phyloP scores from a whole-genome alignment of 805 yeast species.

The Metschnikowia noctiluminum region DNA sequence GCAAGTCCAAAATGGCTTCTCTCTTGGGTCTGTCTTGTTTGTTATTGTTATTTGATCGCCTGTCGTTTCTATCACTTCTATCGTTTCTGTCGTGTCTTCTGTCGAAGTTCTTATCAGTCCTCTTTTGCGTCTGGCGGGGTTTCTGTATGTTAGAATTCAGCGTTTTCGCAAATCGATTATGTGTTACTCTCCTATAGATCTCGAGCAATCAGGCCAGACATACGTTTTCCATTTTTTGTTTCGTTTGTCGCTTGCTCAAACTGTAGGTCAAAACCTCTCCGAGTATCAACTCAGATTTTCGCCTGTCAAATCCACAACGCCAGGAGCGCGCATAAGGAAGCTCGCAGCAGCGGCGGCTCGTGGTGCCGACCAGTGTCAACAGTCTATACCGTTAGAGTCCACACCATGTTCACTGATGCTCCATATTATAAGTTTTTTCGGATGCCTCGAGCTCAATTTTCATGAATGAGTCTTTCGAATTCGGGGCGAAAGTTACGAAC shows the following conservation, averaged over 20 bases:
- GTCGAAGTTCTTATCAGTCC: conserved; percentile 10
- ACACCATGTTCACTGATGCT: too few relatives aligned
- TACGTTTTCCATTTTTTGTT: conserved; percentile 17
- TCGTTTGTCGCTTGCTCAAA: background rate
- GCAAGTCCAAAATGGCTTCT: conserved; percentile 82
- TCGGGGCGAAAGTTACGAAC: too few relatives aligned
- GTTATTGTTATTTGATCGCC: conserved; percentile 6
- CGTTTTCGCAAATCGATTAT: too few relatives aligned
- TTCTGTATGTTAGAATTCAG: background rate
- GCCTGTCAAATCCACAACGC: background rate
- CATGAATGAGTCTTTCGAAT: too few relatives aligned
- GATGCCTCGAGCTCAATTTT: too few relatives aligned
- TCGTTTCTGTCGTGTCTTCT: conserved; percentile 10
- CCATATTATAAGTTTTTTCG: too few relatives aligned
- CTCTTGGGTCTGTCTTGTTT: conserved; percentile 72
- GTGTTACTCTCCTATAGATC: too few relatives aligned
- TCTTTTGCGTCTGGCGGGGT: conserved; percentile 11
- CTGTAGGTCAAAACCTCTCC: background rate
- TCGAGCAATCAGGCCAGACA: background rate
- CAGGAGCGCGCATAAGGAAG: too few relatives aligned
- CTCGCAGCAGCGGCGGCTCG: too few relatives aligned
- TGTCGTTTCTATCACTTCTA: conserved; percentile 11
- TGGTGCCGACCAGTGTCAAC: too few relatives aligned
- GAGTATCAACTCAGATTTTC: background rate
- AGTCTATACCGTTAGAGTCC: too few relatives aligned